phyloP scores from a whole-genome alignment of 2,329 filamentous ascomycete species.

The Arthrinium phaeospermum region DNA sequence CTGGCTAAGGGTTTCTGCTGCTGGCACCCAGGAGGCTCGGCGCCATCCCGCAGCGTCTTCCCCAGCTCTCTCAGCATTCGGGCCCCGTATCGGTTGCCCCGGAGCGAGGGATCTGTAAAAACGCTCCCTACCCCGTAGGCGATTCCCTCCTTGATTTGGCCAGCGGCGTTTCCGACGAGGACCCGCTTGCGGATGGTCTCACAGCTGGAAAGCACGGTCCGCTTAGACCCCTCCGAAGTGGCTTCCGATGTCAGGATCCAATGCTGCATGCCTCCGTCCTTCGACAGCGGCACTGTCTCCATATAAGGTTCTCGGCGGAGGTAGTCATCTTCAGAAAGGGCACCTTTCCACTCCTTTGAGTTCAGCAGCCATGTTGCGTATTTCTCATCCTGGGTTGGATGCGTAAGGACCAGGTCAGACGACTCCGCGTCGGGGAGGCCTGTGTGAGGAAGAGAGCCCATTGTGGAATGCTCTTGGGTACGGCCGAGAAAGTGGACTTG shows the following conservation, averaged over 20 bases:
- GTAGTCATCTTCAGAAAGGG: slow-evolving; percentile 61
- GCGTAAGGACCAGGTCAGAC: slow-evolving; percentile 53
- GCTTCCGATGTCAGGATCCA: slow-evolving; percentile 64
- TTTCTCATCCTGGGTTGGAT: slow-evolving; percentile 63
- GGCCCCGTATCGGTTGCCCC: slow-evolving; percentile 77
- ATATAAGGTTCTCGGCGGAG: slow-evolving; percentile 64
- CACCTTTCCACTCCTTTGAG: slow-evolving; percentile 62
- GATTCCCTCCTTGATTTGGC: slow-evolving; percentile 57
- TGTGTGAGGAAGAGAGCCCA: slow-evolving; percentile 39
- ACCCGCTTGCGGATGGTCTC: slow-evolving; percentile 68
- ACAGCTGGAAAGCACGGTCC: slow-evolving; percentile 66
- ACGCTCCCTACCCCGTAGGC: slow-evolving; percentile 81
- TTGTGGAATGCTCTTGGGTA: slow-evolving; percentile 28
- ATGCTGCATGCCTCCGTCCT: slow-evolving; percentile 62
- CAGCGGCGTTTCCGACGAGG: slow-evolving; percentile 47
- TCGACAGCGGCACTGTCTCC: slow-evolving; percentile 61
- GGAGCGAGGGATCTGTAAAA: slow-evolving; percentile 71
- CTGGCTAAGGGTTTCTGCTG: slow-evolving; percentile 63
- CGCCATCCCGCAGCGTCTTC: slow-evolving; percentile 9
- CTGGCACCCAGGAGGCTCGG: slow-evolving; percentile 25
- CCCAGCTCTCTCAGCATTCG: slow-evolving; percentile 76
- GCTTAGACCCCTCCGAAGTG: slow-evolving; percentile 27
- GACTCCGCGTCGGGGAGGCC: slow-evolving; percentile 42
- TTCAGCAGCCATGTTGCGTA: slow-evolving; percentile 60
- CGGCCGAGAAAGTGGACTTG: background rate